Conservation (phyloP, 495 filamentous ascomycete species). For the Tuber brumale region DNA sequence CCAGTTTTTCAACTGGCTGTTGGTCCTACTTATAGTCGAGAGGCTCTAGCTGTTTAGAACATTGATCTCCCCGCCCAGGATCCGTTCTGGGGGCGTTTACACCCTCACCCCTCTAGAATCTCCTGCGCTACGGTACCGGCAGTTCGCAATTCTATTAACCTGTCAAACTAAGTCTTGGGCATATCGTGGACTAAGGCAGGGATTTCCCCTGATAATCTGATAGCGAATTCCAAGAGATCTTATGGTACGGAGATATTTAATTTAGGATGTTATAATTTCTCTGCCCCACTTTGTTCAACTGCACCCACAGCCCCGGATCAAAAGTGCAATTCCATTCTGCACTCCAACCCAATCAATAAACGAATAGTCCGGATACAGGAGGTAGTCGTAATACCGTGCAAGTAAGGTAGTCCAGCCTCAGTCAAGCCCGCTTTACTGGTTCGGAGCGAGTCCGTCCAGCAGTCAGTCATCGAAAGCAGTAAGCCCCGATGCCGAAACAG, state of each 20-base stretch:
- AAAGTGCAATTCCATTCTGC: neutral
- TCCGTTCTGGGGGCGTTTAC: neutral
- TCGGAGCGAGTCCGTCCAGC: neutral
- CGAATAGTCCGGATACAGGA: neutral
- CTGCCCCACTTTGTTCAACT: neutral
- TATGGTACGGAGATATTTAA: neutral
- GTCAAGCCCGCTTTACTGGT: neutral
- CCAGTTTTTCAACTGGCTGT: neutral
- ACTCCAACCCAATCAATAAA: neutral
- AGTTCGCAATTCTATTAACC: neutral
- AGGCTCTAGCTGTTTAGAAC: neutral
- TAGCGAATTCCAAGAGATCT: neutral
- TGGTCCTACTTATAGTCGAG: neutral
- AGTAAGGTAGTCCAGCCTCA: neutral
- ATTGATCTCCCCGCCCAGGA: neutral
- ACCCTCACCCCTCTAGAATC: neutral
- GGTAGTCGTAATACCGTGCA: neutral
- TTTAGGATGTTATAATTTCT: neutral
- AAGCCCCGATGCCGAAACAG: neutral
- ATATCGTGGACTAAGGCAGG: neutral
- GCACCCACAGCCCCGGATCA: neutral
- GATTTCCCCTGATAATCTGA: neutral
- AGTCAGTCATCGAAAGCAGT: neutral
- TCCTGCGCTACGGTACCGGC: neutral
- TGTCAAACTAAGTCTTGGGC: neutral